phyloP scores from a whole-genome alignment of 139 green algal species.

The Marvania coccoides region DNA sequence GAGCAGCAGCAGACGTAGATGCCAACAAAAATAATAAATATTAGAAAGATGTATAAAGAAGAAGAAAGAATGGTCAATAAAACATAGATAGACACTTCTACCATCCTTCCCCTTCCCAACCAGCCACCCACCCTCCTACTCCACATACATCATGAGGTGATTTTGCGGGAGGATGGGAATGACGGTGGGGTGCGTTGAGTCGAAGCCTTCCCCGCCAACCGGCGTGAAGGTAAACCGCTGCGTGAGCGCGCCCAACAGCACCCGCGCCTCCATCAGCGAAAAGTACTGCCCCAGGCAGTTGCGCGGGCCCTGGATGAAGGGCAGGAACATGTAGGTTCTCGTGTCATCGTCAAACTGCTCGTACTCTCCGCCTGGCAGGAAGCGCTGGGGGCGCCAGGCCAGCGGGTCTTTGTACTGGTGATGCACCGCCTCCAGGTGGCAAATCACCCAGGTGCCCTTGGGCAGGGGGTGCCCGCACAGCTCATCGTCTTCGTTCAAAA shows the following conservation, averaged over 20 bases:
- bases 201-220: slow-evolving; percentile 17
- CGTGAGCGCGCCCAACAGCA: slow-evolving; percentile 72
- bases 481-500: slow-evolving; percentile 35
- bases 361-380: slow-evolving; percentile 79
- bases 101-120: background rate
- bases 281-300: slow-evolving; percentile 92
- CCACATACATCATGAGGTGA: slow-evolving; percentile 53
- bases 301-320: slow-evolving; percentile 89
- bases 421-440: slow-evolving; percentile 66
- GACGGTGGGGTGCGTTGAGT: slow-evolving; percentile 43
- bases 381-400: slow-evolving; percentile 72
- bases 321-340: slow-evolving; percentile 84
- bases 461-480: slow-evolving; percentile 66
- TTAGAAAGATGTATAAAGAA: background rate
- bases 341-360: slow-evolving; percentile 72
- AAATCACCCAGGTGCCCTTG: slow-evolving; percentile 52
- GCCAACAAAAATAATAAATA: background rate
- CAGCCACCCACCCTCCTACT: background rate
- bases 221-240: slow-evolving; percentile 67
- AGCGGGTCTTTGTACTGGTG: slow-evolving; percentile 71
- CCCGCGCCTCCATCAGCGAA: slow-evolving; percentile 74
- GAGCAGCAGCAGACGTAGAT: background rate
- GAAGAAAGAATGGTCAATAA: background rate
- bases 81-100: background rate
- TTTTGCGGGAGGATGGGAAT: slow-evolving; percentile 69